Evolutionary conservation across 2,329 filamentous ascomycete genomes (phyloP), one percentile per base, ranked within the genome.

Genomic region (Hirsutella minnesotensis): DNA sequence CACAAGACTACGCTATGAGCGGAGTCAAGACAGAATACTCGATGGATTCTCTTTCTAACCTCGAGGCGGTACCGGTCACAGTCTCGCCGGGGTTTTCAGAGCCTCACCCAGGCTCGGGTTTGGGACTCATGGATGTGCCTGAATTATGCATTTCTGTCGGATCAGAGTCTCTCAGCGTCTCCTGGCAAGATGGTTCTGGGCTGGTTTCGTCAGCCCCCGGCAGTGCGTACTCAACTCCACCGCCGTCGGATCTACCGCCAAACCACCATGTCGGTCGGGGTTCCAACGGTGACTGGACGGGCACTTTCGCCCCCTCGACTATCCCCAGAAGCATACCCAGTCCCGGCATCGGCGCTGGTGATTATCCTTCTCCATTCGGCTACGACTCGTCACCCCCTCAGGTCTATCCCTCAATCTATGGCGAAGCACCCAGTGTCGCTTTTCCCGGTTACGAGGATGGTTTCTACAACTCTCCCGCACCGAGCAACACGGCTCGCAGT

Each of bases 171-270:
- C 10, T 40, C 16, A 18, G 15, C 5, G 36, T 51, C 9, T 33
- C 50, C 22, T 62, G 58, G 53, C 58, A 59, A 29, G 68, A 69
- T 22, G 55, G 52, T 39, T 62, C 69, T 9, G 59, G 59, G 5
- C 66, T 67, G 57, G 52, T 61, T 3, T 69, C 68, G 3, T 70
- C 70, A 12, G 58, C 65, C n/a, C 61, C 68, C 8, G 66, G 67
- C 37, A 72, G 69, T 53, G 60, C 58, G 20, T 72, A 66, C 48
- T 73, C 70, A 3, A 68, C 70, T 3, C 64, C 51, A 9, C 64
- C 51, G 5, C 51, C 67, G 16, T 66, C 68, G 7, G 66, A 68
- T 13, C 58, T 55, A 37, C 51, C 58, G 3, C 48, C 55, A 33
- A 48, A 55, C n/a, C 54, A 50, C 7, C 46, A 52, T 2, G 47